Conservation (phyloP, 2,329 filamentous ascomycete species). For the Trichophyton benhamiae region DNA sequence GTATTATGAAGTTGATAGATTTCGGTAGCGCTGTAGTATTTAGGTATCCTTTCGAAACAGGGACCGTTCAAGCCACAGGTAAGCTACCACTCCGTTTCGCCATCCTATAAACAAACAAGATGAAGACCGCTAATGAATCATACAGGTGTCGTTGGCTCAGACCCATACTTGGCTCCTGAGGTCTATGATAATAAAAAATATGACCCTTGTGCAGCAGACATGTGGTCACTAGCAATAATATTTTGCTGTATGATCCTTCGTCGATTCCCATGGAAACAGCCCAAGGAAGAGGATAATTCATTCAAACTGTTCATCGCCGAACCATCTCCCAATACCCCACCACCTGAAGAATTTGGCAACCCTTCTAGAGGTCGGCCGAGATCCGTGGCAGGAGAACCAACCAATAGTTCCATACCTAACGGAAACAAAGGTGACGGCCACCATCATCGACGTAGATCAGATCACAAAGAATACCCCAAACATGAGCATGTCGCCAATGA, state of each 20-base stretch:
- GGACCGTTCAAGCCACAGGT: slow-evolving; percentile 71
- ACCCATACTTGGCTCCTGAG: slow-evolving; percentile 92
- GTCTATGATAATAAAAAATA: slow-evolving; percentile 91
- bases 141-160: slow-evolving; percentile 65
- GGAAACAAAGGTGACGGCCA: slow-evolving; percentile 2
- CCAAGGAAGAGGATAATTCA: slow-evolving; percentile 80
- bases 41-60: slow-evolving; percentile 90
- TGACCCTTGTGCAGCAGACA: slow-evolving; percentile 84
- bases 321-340: slow-evolving; percentile 56
- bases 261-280: slow-evolving; percentile 94
- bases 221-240: slow-evolving; percentile 97
- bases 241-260: slow-evolving; percentile 97
- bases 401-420: background rate
- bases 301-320: slow-evolving; percentile 84
- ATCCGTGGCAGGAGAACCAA: slow-evolving; percentile 25
- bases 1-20: slow-evolving; percentile 99
- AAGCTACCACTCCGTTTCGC: slow-evolving; percentile 25
- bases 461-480: slow-evolving; percentile 6
- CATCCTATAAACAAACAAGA: background rate
- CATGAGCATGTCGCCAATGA: slow-evolving; percentile 15
- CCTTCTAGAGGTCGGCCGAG: slow-evolving; percentile 22
- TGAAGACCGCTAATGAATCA: background rate
- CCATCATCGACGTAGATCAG: slow-evolving; percentile 5
- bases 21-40: slow-evolving; percentile 97
- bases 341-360: slow-evolving; percentile 23